Evolutionary conservation across 305 asterid genomes (phyloP), one percentile per base, ranked within the genome.

Genomic region (Solanum hybrid): DNA sequence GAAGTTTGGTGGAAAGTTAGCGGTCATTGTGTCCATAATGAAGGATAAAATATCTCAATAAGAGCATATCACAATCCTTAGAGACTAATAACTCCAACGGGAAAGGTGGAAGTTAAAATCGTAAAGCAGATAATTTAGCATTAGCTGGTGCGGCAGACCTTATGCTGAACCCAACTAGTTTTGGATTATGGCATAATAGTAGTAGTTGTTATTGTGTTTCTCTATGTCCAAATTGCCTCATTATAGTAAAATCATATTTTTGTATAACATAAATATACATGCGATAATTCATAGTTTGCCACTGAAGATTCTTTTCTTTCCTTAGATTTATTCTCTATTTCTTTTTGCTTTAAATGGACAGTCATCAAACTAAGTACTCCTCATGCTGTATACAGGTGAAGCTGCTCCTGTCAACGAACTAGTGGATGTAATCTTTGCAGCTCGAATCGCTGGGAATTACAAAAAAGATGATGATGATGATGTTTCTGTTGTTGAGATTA

Each of bases 391-490:
- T 90, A 76, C 94, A 97, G 99, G 99, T 89, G 91, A 88, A 90
- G 90, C 92, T 90, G 96, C 99, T 88, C 89, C 95, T 84, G 88
- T 97, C 69, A 91, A 92, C 92, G 94, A 93, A 91, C 78, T 97
- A 72, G 94, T 95, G 90, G 97, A 97, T 92, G 92, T 92, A 93
- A 96, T 97, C 73, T 93, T 97, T 92, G 99, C 99, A 90, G 94
- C 95, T 86, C 92, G 95, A 92, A 95, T 96, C 92, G 94, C 97
- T 89, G 95, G 86, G 86, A 95, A 95, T 91, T 92, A 90, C 71
- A 95, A 95, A 86, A 95, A 93, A 88, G 92, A 91, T 90, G 91
- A 91, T 27, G 88, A 87, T 37, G 88, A 88, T 64, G 88, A 87
- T 92, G 89, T 92, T 72, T 42, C 80, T 87, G 82, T 88, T 85